Percentiles rank a stretch among this genome's conserved stretches.
These are phyloP conservation scores for Juglanconis oblonga DNA, from an alignment of 2,329 filamentous ascomycete genomes.

Conservation along the genomic window DNA sequence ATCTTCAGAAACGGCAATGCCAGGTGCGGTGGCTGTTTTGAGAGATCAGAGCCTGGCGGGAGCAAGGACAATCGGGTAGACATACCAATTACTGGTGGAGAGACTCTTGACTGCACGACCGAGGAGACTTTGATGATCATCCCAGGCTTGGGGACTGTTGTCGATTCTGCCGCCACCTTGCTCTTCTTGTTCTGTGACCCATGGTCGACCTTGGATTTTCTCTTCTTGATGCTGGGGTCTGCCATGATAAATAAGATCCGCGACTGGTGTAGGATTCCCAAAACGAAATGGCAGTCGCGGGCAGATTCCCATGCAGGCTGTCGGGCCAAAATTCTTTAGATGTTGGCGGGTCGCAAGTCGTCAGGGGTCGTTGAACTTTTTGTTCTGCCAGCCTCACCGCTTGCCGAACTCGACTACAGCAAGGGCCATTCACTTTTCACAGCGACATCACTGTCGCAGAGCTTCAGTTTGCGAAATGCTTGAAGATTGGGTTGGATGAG, in stretches of 20 bases:
- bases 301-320: not conserved
- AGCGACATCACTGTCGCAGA: conserved; percentile 6
- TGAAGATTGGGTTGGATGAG: not conserved
- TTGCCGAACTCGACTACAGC: not conserved
- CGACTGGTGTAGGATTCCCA: not conserved
- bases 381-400: conserved; percentile 8
- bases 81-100: conserved; percentile 32
- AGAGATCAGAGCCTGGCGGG: not conserved
- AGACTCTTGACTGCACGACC: conserved; percentile 22
- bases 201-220: conserved; percentile 47
- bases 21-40: conserved; percentile 38
- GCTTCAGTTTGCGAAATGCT: not conserved
- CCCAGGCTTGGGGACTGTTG: conserved; percentile 27
- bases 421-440: not conserved
- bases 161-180: conserved; percentile 47
- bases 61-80: not conserved
- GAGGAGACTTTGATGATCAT: conserved; percentile 32
- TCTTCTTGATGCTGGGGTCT: conserved; percentile 45
- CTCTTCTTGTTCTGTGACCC: conserved; percentile 43
- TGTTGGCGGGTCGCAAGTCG: conserved; percentile 2
- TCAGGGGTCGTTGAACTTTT: conserved; percentile 6
- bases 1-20: conserved; percentile 34
- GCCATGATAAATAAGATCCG: conserved; percentile 27
- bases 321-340: not conserved
- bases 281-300: not conserved